These are phyloP conservation scores for Suillus alpinus DNA, from an alignment of 768 basidiomycete species.

Conservation along the genomic window DNA sequence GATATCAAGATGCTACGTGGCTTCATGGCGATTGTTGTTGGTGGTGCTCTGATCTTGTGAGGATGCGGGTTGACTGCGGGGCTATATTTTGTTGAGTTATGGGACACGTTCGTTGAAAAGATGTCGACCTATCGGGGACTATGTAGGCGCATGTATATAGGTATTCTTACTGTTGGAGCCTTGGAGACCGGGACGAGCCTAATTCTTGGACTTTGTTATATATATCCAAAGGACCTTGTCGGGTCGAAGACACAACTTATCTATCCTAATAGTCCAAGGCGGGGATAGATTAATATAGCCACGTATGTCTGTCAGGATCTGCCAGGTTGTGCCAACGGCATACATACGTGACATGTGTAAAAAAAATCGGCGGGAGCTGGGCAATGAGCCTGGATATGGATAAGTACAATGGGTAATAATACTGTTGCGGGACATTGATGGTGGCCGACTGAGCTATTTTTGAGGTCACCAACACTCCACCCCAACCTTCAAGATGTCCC, in stretches of 20 bases:
- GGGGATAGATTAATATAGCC: neutral
- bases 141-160: neutral
- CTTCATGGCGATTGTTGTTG: neutral
- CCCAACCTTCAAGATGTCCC: neutral
- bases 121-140: neutral
- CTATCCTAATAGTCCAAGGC: neutral
- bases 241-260: neutral
- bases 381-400: neutral
- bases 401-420: neutral
- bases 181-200: neutral
- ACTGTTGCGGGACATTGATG: neutral
- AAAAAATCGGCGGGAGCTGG: neutral
- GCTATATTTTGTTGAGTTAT: neutral
- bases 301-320: neutral
- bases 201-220: neutral
- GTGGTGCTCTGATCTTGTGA: conserved; percentile 3
- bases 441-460: neutral
- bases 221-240: neutral
- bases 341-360: neutral
- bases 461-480: neutral
- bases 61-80: neutral
- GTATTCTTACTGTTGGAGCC: neutral
- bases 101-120: no score
- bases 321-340: neutral
- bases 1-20: neutral